These are phyloP conservation scores for Fraxinus sp. DNA, from an alignment of 305 asterid genomes.

Conservation along the genomic window DNA sequence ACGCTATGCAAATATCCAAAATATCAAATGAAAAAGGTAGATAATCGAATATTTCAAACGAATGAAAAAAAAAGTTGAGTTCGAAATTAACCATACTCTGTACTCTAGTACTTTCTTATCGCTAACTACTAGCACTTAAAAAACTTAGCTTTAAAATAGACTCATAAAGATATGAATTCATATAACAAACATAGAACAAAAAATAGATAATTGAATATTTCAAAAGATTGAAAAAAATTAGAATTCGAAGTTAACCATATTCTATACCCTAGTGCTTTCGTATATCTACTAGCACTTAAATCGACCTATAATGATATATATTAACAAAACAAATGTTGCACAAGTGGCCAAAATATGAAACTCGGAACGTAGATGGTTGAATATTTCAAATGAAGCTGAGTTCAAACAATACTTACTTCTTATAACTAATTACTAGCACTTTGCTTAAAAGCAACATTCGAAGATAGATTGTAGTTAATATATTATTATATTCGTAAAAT, in stretches of 20 bases:
- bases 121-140: neutral
- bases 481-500: conserved; percentile 3
- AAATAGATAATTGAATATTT: neutral
- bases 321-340: neutral
- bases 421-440: neutral
- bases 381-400: neutral
- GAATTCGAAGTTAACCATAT: neutral
- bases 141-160: neutral
- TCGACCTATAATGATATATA: neutral
- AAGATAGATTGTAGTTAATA: neutral
- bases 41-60: neutral
- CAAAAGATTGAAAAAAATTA: neutral
- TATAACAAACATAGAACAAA: neutral
- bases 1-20: neutral
- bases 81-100: neutral
- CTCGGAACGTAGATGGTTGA: neutral
- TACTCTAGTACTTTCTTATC: neutral
- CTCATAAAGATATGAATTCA: neutral
- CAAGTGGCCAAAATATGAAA: neutral
- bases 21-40: neutral
- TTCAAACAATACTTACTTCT: neutral
- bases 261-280: neutral
- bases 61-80: neutral
- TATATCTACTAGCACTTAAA: neutral
- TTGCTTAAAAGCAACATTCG: neutral